These are phyloP conservation scores for Stereocaulon alpinum DNA, from an alignment of 495 filamentous ascomycete genomes.

Conservation along the genomic window DNA sequence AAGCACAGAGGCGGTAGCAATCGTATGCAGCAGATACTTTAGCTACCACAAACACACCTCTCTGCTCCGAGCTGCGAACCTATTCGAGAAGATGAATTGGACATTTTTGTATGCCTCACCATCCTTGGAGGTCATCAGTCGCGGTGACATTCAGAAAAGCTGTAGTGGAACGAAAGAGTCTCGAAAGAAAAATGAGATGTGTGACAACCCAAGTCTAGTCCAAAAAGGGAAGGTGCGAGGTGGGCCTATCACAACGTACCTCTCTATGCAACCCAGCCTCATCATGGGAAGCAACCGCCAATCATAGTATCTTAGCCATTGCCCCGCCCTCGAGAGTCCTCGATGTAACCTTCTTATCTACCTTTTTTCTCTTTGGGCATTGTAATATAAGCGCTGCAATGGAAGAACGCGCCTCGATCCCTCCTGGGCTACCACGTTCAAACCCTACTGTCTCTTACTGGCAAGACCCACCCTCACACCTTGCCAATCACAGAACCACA, in stretches of 20 bases:
- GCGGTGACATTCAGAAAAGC: too few relatives aligned
- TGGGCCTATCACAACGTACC: not conserved
- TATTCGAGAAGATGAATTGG: not conserved
- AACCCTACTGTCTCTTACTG: conserved; percentile 61
- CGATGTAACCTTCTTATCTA: not conserved
- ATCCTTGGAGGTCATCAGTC: not conserved
- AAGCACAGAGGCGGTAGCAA: conserved; percentile 3
- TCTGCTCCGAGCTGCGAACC: not conserved
- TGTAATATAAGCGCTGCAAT: conserved; percentile 3
- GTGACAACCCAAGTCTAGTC: not conserved
- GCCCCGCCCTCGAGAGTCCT: not conserved
- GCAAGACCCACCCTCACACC: conserved; percentile 51
- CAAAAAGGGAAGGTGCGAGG: not conserved
- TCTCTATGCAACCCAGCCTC: not conserved
- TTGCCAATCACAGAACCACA: conserved; percentile 45
- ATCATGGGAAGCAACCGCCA: too few relatives aligned
- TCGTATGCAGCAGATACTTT: conserved; percentile 1
- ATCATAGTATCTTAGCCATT: not conserved
- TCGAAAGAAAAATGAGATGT: not conserved
- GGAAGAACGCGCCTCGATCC: conserved; percentile 28
- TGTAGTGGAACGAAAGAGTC: not conserved
- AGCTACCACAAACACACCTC: not conserved
- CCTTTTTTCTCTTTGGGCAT: not conserved
- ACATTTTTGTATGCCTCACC: not conserved
- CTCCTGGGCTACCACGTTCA: conserved; percentile 37